phyloP scores from a whole-genome alignment of 2,329 filamentous ascomycete genomes.

The Septoria linicola region DNA sequence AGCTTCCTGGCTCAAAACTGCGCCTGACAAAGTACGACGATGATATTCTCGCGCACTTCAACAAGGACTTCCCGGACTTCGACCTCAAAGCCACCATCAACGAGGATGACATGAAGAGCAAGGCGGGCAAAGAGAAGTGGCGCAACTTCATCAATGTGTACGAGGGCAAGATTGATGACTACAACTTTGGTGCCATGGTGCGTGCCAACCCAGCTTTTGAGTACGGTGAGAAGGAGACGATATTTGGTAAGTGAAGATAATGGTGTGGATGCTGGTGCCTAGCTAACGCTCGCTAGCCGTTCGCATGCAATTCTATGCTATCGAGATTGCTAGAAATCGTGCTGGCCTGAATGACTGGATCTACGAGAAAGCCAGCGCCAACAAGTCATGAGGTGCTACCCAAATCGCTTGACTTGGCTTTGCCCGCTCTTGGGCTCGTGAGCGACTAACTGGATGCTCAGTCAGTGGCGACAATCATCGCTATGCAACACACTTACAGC shows the following conservation, averaged over 20 bases:
- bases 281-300: constrained; percentile 47
- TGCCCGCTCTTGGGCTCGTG: neutral
- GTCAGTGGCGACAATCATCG: neutral
- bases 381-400: constrained; percentile 44
- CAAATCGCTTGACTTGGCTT: neutral
- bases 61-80: constrained; percentile 86
- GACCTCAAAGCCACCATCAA: constrained; percentile 76
- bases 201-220: constrained; percentile 74
- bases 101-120: constrained; percentile 98
- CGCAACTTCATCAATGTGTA: constrained; percentile 90
- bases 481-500: no score
- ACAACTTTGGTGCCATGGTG: constrained; percentile 95
- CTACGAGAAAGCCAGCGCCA: constrained; percentile 68
- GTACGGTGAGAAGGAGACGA: constrained; percentile 85
- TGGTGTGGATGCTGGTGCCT: neutral
- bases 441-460: neutral
- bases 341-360: constrained; percentile 95
- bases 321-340: constrained; percentile 77
- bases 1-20: constrained; percentile 80
- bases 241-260: constrained; percentile 67
- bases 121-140: constrained; percentile 90
- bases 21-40: constrained; percentile 93
- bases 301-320: constrained; percentile 80
- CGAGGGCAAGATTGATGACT: constrained; percentile 94
- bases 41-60: constrained; percentile 88